These are phyloP conservation scores for Chaetomium cochliodes DNA, from an alignment of 495 filamentous ascomycete genomes.

Conservation along the genomic window DNA sequence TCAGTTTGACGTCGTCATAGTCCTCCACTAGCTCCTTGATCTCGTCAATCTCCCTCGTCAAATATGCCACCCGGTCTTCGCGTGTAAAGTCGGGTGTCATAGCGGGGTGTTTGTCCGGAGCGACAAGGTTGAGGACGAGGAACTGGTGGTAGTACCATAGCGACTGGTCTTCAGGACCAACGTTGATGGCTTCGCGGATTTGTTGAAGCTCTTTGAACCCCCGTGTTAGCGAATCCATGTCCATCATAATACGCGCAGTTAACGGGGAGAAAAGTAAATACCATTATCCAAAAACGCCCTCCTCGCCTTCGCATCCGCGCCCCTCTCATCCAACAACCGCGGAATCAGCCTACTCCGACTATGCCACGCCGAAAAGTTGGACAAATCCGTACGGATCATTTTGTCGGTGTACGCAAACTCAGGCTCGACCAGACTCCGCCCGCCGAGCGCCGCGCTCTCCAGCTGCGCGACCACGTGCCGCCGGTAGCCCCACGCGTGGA, in stretches of 20 bases:
- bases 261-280: constrained; percentile 34
- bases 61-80: constrained; percentile 62
- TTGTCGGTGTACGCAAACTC: constrained; percentile 88
- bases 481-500: constrained; percentile 95
- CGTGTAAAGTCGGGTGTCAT: constrained; percentile 62
- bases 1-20: constrained; percentile 73
- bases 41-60: constrained; percentile 64
- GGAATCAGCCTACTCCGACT: constrained; percentile 80
- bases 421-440: constrained; percentile 63
- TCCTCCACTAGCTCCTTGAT: constrained; percentile 73
- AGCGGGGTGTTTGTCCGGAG: constrained; percentile 43
- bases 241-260: too few relatives aligned
- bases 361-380: constrained; percentile 98
- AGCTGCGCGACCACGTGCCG: constrained; percentile 68
- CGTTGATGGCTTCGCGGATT: constrained; percentile 72
- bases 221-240: neutral
- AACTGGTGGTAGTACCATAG: constrained; percentile 96
- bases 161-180: constrained; percentile 87
- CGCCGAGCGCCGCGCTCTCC: constrained; percentile 55
- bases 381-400: constrained; percentile 79
- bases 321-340: constrained; percentile 65
- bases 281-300: constrained; percentile 70
- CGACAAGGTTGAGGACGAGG: constrained; percentile 62
- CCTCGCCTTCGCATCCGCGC: constrained; percentile 60
- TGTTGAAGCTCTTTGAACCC: constrained; percentile 51